Evolutionary conservation across 1,284 basidiomycete genomes (phyloP).

Genomic region (Spongiforma sp.): DNA sequence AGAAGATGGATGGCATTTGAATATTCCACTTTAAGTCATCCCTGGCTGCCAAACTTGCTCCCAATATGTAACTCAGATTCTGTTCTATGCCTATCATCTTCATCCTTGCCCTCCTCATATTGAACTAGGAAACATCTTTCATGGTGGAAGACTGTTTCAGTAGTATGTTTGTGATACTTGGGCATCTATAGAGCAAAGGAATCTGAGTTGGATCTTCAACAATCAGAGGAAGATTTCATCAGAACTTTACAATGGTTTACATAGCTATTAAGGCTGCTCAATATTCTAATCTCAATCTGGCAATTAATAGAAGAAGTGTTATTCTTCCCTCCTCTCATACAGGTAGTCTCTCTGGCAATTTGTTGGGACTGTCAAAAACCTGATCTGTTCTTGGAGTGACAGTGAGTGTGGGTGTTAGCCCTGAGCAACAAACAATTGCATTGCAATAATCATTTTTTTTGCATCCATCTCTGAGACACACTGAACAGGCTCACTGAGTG

Average conservation of each 20-base stretch:
- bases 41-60: background rate
- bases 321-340: background rate
- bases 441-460: too few species aligned
- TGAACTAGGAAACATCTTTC: background rate
- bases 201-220: background rate
- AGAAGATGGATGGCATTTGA: background rate
- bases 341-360: background rate
- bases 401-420: background rate
- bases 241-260: background rate
- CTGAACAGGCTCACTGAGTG: too few species aligned
- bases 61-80: background rate
- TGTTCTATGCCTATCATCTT: background rate
- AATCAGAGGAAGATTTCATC: background rate
- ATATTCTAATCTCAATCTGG: background rate
- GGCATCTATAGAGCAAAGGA: background rate
- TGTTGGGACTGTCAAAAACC: background rate
- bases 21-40: background rate
- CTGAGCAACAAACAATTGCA: too few species aligned
- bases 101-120: background rate
- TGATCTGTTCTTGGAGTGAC: background rate
- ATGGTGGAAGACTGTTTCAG: background rate
- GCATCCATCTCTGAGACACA: too few species aligned
- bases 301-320: background rate
- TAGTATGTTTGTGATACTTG: background rate
- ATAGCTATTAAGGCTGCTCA: background rate